Evolutionary conservation across 805 yeast genomes (phyloP), one percentile per base, ranked within the genome.

Genomic region (Metschnikowia arizonensis): DNA sequence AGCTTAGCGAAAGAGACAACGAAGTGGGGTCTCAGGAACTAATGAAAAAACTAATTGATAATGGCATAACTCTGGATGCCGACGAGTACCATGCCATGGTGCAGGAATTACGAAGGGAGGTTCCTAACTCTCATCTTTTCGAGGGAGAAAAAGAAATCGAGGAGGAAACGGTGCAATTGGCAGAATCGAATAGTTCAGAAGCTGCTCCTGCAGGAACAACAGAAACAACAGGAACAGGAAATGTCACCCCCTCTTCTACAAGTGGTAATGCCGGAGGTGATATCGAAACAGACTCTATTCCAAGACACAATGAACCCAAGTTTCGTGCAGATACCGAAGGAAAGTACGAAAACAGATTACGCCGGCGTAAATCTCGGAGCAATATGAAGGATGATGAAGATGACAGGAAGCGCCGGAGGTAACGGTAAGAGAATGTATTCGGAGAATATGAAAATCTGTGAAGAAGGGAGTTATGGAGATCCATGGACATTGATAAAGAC

Each of bases 11-110:
- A 19, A 30, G 42, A 39, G 33, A 28, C 14, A 48, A 42, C 2
- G 51, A 45, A 5, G 23, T 31, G 4, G 48, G 47, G 31, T 25
- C 49, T 3, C 28, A 43, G 42, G 69, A 61, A 45, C 55, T 71
- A 15, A 62, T 69, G 66, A 66, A 65, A 47, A 71, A 68, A 48
- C 44, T 72, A 17, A 59, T 66, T 5, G 59, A 60, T 25, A 62
- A 57, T 21, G 72, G 72, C 0, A 60, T 63, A 2, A 60, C 71
- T 40, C 58, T 58, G 21, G 59, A 60, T 33, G 65, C 58, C 17
- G 42, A 38, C 5, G 69, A 63, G 17, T 68, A 60, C 50, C 60
- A 63, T 31, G 43, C 50, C 28, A 44, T 72, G 44, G 50, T 72
- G 4, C 55, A 54, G 17, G 74, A 69, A 18, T 61, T 67, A 1